Evolutionary conservation across 208 protist genomes (phyloP), one percentile per base, ranked within the genome.

Genomic region (Leishmania tarentolae): DNA sequence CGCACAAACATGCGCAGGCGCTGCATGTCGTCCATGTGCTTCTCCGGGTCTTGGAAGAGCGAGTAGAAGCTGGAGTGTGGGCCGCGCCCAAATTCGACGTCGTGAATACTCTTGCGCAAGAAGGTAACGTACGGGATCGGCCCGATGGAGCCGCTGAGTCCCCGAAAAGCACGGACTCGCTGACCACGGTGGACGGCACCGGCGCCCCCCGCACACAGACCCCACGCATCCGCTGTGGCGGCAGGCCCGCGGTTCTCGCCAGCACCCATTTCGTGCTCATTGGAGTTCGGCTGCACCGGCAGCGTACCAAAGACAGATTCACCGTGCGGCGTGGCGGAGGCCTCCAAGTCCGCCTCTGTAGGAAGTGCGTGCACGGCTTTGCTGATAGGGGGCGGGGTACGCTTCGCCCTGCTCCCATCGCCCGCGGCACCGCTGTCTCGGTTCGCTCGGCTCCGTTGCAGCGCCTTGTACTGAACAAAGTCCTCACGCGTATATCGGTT

Each of bases 1-100:
- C 93, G 87, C 1, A 87, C 83, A 79, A 94, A 94, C 93, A 97
- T 97, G 52, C 93, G 90, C 59, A 97, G 86, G 76, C 83, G 93
- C 86, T 97, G 92, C 86, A 94, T 89, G 79, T 97, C 93, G 80
- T 92, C 87, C 40, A 88, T 61, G 31, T 56, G 15, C 78, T 82
- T 87, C 5, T 78, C 82, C 0, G 92, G 91, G 70, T 92, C 76
- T 50, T 80, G 75, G 78, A 97, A 94, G 40, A 97, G 83, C 42
- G 82, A 88, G 81, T 90, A 94, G 80, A 94, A 93, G 69, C 53
- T 78, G 74, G 79, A 88, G 40, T 56, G 78, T 21, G 89, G 89
- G 79, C 95, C 92, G 3, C 78, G 78, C 15, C 80, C 88, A 82
- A 95, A 94, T 50, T 87, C 72, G 4, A 97, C 92, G 65, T 93